Conservation (phyloP, 225 moss, liverwort and hornwort genomes). For the Pseudoscleropodium purum region DNA sequence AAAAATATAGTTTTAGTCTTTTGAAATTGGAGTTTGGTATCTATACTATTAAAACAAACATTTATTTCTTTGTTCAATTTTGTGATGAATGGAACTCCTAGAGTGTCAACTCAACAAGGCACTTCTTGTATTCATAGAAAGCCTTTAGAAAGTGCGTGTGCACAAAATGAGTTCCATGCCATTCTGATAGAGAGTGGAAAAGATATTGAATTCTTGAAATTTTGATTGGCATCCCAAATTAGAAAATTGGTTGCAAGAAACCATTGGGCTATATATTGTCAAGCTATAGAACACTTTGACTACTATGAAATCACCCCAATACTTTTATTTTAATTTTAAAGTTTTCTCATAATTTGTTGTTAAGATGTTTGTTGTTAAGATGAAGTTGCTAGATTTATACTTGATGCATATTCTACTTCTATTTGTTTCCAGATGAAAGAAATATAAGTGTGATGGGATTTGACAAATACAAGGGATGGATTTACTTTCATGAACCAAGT, state of each 20-base stretch:
- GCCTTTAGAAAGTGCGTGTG: rapidly evolving
- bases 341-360: rapidly evolving
- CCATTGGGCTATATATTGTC: rapidly evolving
- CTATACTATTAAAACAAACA: neutral
- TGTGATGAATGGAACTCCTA: neutral
- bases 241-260: neutral
- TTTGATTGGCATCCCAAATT: neutral
- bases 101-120: rapidly evolving
- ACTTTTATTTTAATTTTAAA: no score
- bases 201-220: neutral
- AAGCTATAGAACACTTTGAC: neutral
- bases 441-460: neutral
- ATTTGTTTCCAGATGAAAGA: neutral
- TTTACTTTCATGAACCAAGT: neutral
- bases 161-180: rapidly evolving
- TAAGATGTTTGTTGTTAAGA: no score
- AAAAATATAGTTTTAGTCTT: neutral
- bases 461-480: neutral
- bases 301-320: rapidly evolving
- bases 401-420: neutral
- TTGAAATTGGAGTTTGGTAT: neutral
- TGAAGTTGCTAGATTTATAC: neutral
- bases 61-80: neutral
- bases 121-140: rapidly evolving
- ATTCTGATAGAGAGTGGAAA: rapidly evolving